These are phyloP conservation scores for Trichoderma erinaceum DNA, from an alignment of 495 filamentous ascomycete species.

Conservation along the genomic window DNA sequence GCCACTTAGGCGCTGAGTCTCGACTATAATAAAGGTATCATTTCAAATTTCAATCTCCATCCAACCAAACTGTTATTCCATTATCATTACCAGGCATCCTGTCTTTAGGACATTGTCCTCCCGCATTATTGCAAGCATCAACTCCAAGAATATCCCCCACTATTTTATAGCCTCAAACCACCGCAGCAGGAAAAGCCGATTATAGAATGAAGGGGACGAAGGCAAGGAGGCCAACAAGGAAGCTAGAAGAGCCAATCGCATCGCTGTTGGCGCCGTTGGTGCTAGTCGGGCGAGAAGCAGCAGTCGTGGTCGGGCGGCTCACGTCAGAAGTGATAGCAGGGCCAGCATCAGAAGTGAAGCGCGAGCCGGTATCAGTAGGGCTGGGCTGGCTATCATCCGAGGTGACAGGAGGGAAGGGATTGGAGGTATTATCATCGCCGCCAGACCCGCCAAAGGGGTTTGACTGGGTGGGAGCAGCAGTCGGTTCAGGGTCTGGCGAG, in stretches of 20 bases:
- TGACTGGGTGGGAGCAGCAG: not conserved
- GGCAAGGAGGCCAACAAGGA: not conserved
- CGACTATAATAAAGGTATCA: not conserved
- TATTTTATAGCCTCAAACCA: not conserved
- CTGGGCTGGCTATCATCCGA: not conserved
- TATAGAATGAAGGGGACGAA: not conserved
- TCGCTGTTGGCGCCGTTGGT: not conserved
- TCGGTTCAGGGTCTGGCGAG: not conserved
- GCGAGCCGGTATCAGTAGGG: not conserved
- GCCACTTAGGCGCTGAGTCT: not conserved
- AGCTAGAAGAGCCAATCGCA: not conserved
- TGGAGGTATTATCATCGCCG: not conserved
- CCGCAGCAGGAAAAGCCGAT: not conserved
- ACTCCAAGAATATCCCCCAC: not conserved
- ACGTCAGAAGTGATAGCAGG: not conserved
- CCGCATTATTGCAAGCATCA: not conserved
- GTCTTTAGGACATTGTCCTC: not conserved
- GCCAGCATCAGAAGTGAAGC: not conserved
- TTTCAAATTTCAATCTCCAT: not conserved
- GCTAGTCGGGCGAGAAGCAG: not conserved
- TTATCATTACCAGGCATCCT: not conserved
- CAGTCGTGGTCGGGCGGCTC: not conserved
- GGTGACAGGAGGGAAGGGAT: not conserved
- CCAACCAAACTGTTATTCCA: not conserved
- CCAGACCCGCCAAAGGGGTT: slow-evolving; percentile 7